These are phyloP conservation scores for Xanthoconium purpureum DNA, from an alignment of 768 basidiomycete genomes.

Conservation along the genomic window DNA sequence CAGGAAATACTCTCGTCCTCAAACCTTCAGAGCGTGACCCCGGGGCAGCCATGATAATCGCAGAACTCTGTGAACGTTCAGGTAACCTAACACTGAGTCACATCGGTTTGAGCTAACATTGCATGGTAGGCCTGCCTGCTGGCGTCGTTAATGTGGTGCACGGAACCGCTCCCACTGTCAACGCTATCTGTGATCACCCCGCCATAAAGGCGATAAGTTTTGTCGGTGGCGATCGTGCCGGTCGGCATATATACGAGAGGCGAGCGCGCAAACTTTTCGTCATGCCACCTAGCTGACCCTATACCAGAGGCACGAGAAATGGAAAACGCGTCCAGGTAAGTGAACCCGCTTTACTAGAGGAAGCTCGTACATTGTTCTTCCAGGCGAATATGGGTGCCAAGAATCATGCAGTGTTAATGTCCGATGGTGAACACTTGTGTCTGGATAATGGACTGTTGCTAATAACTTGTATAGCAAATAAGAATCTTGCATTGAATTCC, in stretches of 20 bases:
- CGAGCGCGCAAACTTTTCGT: conserved; percentile 21
- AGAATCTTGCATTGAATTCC: conserved; percentile 87
- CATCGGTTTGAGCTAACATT: neutral
- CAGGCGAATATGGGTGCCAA: conserved; percentile 91
- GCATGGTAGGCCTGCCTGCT: conserved; percentile 59
- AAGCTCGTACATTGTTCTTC: conserved; percentile 1
- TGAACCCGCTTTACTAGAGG: conserved; percentile 19
- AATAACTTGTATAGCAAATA: conserved; percentile 60
- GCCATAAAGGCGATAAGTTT: conserved; percentile 93
- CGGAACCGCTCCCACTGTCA: conserved; percentile 86
- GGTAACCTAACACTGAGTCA: conserved; percentile 34
- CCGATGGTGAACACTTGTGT: conserved; percentile 62
- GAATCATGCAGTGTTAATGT: conserved; percentile 92
- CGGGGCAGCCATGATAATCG: conserved; percentile 96
- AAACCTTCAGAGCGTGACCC: conserved; percentile 98
- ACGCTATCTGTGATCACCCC: conserved; percentile 90
- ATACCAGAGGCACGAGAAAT: conserved; percentile 66
- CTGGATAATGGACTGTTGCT: neutral
- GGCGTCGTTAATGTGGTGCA: conserved; percentile 93
- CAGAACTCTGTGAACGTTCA: conserved; percentile 88
- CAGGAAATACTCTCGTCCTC: conserved; percentile 90
- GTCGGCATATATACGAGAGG: conserved; percentile 92
- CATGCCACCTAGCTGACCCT: conserved; percentile 2
- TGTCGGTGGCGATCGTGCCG: conserved; percentile 91
- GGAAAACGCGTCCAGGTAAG: conserved; percentile 87